Base-by-base conservation (phyloP, 257 asterid genomes). In the Solanum verrucosum region DNA sequence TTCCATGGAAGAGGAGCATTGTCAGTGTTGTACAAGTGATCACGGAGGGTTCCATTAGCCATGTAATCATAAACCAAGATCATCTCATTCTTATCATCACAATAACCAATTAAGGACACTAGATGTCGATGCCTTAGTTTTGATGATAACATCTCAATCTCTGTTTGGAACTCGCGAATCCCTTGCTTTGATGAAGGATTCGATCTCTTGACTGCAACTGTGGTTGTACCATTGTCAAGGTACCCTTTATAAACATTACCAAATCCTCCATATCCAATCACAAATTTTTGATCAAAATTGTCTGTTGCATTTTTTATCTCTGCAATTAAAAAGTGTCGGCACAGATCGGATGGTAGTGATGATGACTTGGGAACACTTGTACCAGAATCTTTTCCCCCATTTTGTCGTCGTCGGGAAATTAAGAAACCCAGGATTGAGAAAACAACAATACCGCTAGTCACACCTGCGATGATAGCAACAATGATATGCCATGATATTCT, bases 41-140 rank as follows among this genome's bases (percentile, higher is more conserved):
- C 92, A 2, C 93, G 94, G 0, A 93, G 82, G 0, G 95, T 93
- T 20, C 95, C 97, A 31, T 89, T 91, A 2, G 92, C 85, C 96
- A 94, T 93, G 92, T 93, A 93, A 23, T 95, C 98, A 46, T 95
- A 95, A 23, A 95, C 95, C 68, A 95, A 70, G 85, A 95, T 93
- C 98, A 94, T 91, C 87, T 95, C 97, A 0, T 92, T 91, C 1
- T 85, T 42, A 16, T 92, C 93, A 46, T 92, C 93, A 44, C 94
- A 94, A 60, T 95, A 94, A 34, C 98, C 97, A 42, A 95, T 93
- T 21, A 95, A 87, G 3, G 97, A 92, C 5, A 94, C 98, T 5
- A 95, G 40, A 87, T 95, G 96, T 25, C 84, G 72, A 91, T 94
- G 95, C 27, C 98, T 85, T 3, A 93, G 91, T 38, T 91, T 93